Percentiles rank a stretch among this genome's conserved stretches.
Evolutionary conservation across 306 rosid species (phyloP).

Genomic region (Prunus mume): DNA sequence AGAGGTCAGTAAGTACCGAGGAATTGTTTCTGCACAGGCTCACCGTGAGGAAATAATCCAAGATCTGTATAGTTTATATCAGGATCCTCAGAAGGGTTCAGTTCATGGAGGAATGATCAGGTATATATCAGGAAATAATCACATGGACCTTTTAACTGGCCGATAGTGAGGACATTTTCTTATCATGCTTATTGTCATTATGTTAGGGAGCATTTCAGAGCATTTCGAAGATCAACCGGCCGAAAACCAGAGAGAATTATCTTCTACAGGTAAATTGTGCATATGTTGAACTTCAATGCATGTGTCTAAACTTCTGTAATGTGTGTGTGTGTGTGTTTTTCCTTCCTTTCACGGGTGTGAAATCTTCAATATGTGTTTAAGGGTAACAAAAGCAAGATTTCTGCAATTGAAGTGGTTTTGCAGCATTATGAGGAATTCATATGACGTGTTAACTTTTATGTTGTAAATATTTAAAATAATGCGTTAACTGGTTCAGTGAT

Average conservation of each 20-base stretch:
- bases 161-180: background rate
- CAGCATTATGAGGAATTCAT: too few relatives aligned
- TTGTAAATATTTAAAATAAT: too few relatives aligned
- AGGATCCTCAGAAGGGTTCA: conserved; percentile 38
- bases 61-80: conserved; percentile 40
- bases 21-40: conserved; percentile 58
- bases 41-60: conserved; percentile 68
- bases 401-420: too few relatives aligned
- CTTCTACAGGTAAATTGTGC: conserved; percentile 62
- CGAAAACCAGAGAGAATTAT: conserved; percentile 54
- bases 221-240: conserved; percentile 37
- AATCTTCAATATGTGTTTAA: too few relatives aligned
- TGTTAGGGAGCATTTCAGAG: conserved; percentile 51
- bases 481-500: too few relatives aligned
- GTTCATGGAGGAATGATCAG: conserved; percentile 65
- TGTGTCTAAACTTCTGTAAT: too few relatives aligned
- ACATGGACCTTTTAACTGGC: background rate
- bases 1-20: conserved; percentile 52
- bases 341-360: background rate
- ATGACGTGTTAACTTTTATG: too few relatives aligned
- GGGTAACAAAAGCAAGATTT: too few relatives aligned
- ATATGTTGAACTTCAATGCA: too few relatives aligned
- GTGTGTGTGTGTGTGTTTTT: too few relatives aligned
- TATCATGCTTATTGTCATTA: background rate
- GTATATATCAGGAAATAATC: conserved; percentile 22